Evolutionary conservation across 768 basidiomycete genomes (phyloP).

Genomic region (Lactifluus hygrophoroides): DNA sequence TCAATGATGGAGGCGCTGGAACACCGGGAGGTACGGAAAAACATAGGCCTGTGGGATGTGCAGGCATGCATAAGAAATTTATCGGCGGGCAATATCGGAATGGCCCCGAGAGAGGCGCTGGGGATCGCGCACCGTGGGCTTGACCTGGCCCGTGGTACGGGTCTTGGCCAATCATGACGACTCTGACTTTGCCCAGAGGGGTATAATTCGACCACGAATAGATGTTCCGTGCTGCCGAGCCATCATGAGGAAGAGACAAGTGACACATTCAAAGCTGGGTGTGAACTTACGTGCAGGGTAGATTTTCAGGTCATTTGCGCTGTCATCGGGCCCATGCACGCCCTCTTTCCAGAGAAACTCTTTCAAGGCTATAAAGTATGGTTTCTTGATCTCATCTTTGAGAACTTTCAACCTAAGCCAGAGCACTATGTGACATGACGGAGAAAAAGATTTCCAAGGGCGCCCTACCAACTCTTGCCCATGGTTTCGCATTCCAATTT

Average conservation of each 20-base stretch:
- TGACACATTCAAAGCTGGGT: not conserved
- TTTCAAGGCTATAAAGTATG: slow-evolving; percentile 70
- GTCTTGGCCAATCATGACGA: slow-evolving; percentile 88
- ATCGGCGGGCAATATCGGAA: not conserved
- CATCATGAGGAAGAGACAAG: not conserved
- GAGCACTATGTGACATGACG: not conserved
- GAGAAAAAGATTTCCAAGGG: not conserved
- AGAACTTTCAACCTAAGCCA: slow-evolving; percentile 61
- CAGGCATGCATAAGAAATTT: not conserved
- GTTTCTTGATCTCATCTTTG: slow-evolving; percentile 64
- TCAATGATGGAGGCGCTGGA: slow-evolving; percentile 68
- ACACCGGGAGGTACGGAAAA: slow-evolving; percentile 87
- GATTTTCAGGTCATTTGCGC: slow-evolving; percentile 42
- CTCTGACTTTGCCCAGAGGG: slow-evolving; percentile 73
- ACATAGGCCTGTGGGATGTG: slow-evolving; percentile 49
- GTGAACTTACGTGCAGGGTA: slow-evolving; percentile 65
- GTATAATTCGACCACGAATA: slow-evolving; percentile 85
- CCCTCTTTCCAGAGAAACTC: slow-evolving; percentile 60
- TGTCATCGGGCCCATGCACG: slow-evolving; percentile 44
- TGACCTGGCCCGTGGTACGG: slow-evolving; percentile 76
- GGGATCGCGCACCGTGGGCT: slow-evolving; percentile 70
- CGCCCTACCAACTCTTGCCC: slow-evolving; percentile 58
- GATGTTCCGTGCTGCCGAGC: slow-evolving; percentile 60
- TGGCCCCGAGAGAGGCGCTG: not conserved
- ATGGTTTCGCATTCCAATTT: slow-evolving; percentile 64